phyloP scores from a whole-genome alignment of 257 asterid genomes.

The Eustoma russellianum region DNA sequence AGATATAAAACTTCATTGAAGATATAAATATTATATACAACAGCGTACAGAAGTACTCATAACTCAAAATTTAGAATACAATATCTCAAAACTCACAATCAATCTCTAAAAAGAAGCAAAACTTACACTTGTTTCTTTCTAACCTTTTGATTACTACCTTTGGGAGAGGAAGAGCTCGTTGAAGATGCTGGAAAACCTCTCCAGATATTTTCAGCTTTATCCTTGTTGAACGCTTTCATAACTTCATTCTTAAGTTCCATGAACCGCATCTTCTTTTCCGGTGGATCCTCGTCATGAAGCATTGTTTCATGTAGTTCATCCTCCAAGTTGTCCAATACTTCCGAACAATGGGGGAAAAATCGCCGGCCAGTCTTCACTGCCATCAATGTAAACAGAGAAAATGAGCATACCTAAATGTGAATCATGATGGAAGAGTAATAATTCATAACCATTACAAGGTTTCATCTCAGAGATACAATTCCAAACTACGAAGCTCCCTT shows the following conservation, averaged over 20 bases:
- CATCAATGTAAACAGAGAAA: not conserved
- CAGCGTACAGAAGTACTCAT: too few species aligned
- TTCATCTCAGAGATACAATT: too few species aligned
- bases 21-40: too few species aligned
- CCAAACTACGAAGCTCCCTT: too few species aligned
- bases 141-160: slow-evolving; percentile 16
- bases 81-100: too few species aligned
- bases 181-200: slow-evolving; percentile 34
- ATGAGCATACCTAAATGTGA: too few species aligned
- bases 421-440: too few species aligned
- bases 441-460: too few species aligned
- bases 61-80: too few species aligned
- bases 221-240: slow-evolving; percentile 68
- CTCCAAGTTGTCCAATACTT: slow-evolving; percentile 62
- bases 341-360: slow-evolving; percentile 78
- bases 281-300: slow-evolving; percentile 50
- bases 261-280: slow-evolving; percentile 43
- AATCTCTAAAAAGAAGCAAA: not conserved
- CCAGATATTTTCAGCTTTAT: slow-evolving; percentile 47
- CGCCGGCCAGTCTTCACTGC: slow-evolving; percentile 65
- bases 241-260: slow-evolving; percentile 71
- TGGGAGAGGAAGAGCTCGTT: slow-evolving; percentile 44
- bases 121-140: slow-evolving; percentile 26
- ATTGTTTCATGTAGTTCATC: slow-evolving; percentile 52
- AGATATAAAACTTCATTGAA: too few species aligned